A percentile compares a stretch with the other conserved stretches of the same genome.
Evolutionary conservation across 805 yeast species (phyloP).

Genomic region (Ogataea polymorpha): DNA sequence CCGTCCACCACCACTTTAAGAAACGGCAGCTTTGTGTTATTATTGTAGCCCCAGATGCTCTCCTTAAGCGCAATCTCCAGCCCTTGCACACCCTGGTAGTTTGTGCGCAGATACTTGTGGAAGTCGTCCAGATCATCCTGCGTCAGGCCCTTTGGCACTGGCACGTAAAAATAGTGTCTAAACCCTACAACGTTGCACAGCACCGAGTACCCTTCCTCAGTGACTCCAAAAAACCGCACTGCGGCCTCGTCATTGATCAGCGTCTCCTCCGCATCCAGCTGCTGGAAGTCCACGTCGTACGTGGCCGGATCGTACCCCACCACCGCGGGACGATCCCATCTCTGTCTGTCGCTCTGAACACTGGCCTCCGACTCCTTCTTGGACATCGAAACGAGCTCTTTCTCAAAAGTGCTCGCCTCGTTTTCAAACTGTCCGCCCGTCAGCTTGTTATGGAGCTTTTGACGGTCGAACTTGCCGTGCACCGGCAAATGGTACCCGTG

Average conservation of each 20-base stretch:
- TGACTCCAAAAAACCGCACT: slow-evolving; percentile 90
- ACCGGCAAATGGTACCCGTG: slow-evolving; percentile 32
- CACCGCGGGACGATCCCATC: slow-evolving; percentile 53
- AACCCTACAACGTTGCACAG: slow-evolving; percentile 89
- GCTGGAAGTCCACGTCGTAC: slow-evolving; percentile 74
- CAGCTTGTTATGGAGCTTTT: slow-evolving; percentile 28
- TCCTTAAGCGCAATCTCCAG: slow-evolving; percentile 71
- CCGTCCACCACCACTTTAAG: slow-evolving; percentile 68
- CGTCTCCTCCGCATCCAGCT: slow-evolving; percentile 91
- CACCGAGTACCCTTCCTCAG: slow-evolving; percentile 82
- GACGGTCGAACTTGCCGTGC: slow-evolving; percentile 23
- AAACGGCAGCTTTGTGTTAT: slow-evolving; percentile 74
- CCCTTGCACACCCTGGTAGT: slow-evolving; percentile 57
- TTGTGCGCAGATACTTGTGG: slow-evolving; percentile 41
- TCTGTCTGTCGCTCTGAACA: slow-evolving; percentile 27
- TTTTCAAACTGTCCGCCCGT: slow-evolving; percentile 27
- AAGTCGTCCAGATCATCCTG: slow-evolving; percentile 50
- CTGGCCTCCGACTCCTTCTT: slow-evolving; percentile 22
- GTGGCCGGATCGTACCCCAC: slow-evolving; percentile 49
- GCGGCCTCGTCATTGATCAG: slow-evolving; percentile 52
- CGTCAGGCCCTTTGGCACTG: slow-evolving; percentile 78
- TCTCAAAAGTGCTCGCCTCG: slow-evolving; percentile 50
- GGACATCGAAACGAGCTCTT: slow-evolving; percentile 46
- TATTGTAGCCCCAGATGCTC: slow-evolving; percentile 91
- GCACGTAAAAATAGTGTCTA: slow-evolving; percentile 84